phyloP scores from a whole-genome alignment of 306 rosid species.

The Oemleria cerasiformis region DNA sequence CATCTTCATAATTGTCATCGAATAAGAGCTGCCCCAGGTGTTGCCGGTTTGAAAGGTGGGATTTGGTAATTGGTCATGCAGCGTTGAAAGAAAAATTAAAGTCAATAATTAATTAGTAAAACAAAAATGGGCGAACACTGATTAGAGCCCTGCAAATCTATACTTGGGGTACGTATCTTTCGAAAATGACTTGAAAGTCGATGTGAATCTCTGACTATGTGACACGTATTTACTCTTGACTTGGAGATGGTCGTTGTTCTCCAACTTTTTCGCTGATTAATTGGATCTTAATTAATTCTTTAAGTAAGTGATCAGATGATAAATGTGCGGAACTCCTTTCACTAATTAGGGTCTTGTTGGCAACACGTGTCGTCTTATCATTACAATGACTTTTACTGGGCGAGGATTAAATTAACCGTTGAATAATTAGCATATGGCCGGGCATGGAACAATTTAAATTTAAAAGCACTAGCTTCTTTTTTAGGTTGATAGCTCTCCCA shows the following conservation, averaged over 20 bases:
- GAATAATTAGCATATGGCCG: too few relatives aligned
- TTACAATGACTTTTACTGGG: neutral
- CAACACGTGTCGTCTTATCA: slow-evolving; percentile 40
- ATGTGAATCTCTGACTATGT: neutral
- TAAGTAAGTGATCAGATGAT: slow-evolving; percentile 20
- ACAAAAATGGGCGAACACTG: neutral
- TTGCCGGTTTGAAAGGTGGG: neutral
- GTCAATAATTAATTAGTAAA: slow-evolving; percentile 5
- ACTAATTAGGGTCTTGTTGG: slow-evolving; percentile 36
- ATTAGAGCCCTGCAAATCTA: neutral
- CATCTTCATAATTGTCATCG: neutral
- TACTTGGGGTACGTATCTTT: slow-evolving; percentile 11
- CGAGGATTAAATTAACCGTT: neutral
- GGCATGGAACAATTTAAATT: too few relatives aligned
- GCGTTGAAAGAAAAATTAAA: neutral
- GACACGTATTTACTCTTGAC: neutral
- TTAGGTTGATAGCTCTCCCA: too few relatives aligned
- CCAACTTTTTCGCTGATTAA: neutral
- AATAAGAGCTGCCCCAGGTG: neutral
- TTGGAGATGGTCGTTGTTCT: neutral
- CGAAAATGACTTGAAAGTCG: slow-evolving; percentile 15
- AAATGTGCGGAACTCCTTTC: slow-evolving; percentile 38
- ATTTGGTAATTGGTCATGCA: neutral
- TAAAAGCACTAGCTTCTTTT: too few relatives aligned
- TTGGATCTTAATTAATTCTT: neutral